Evolutionary conservation across 768 basidiomycete species (phyloP), one percentile per base, ranked within the genome.

Genomic region (Rhizopogon sp.): DNA sequence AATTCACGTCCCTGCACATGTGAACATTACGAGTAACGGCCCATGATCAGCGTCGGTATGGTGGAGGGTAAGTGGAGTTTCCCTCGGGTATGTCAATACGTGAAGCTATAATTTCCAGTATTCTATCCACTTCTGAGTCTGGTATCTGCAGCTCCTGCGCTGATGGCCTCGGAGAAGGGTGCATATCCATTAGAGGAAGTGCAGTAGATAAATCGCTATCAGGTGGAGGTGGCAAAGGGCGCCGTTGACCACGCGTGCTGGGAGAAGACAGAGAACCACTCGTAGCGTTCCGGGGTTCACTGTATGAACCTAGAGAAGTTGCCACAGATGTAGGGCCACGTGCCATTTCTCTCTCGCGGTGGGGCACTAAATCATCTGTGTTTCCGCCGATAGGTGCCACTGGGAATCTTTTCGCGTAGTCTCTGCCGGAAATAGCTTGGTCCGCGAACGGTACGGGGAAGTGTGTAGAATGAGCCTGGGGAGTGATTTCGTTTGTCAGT

Each of bases 91-190:
- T 16, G 31, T 56, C 53, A 8, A 54, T 56, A 33, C 56, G 56
- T 14, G 56, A 42, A 22, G 56, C 44, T 39, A 55, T 28, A 14
- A 55, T 55, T 46, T 5, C 31, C 5, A 57, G 22, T 37, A 57
- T 42, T 25, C 56, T 54, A 40, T 55, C 39, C 20, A 54, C 44
- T 33, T 57, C 53, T 25, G 43, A 47, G 33, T 57, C 37, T n/a
- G 53, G 39, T 39, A 54, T 33, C 22, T 49, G 47, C 22, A 3
- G 9, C 3, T 25, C 47, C 35, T 16, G 22, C 47, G 20, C 20
- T 37, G 47, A 49, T 49, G 47, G 20, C 47, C 35, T 25, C 20
- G 35, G 47, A 39, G 47, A 49, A 49, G 14, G 0, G 2, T 37
- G 14, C 3, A 37, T 5, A 35, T 37, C 47, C 5, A 16, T 9